Evolutionary conservation across 2,329 filamentous ascomycete species (phyloP), one percentile per base, ranked within the genome.

Genomic region (Neonectria faginata): DNA sequence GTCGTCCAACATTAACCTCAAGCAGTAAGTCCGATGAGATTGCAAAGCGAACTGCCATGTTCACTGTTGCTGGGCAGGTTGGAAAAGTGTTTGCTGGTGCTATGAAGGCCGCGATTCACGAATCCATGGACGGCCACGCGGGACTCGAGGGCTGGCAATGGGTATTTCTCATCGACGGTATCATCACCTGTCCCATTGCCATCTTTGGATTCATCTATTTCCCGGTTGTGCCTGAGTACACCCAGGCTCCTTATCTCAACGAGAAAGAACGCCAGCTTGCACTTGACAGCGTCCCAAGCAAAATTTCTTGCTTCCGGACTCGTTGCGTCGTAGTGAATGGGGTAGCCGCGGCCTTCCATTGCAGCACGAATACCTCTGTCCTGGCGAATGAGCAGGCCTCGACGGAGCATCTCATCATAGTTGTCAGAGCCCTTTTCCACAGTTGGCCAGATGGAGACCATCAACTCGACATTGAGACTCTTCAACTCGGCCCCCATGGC

Each of bases 361-460:
- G 81, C 84, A 1, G 84, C 83, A 0, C 87, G 82, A 22, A 88
- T 78, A 1, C 89, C 89, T 6, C 88, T 82, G 64, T 91, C 89
- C 9, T 81, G 82, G 0, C 87, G 84, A 64, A 91, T 88, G 2
- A 91, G 81, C 3, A 85, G 81, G 0, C 89, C 89, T 10, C 82
- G 81, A 60, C 88, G 85, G 0, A 89, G 76, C 87, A 91, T 90
- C 66, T 90, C 84, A 0, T 81, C 69, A 70, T 85, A 91, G 73
- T 90, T 90, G 45, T 88, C 85, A 0, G 85, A 88, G 2, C 75
- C 72, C 12, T 80, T 82, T 57, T 91, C 87, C 1, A 91, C 88
- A 0, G 88, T 91, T 0, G 89, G 89, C 89, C 89, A 91, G 68
- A 91, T 85, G 0, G 88, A 90, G 0, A 91, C 87, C 88, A 91